Evolutionary conservation across 345 rosid species (phyloP), one percentile per base, ranked within the genome.

Genomic region (Populus alba): DNA sequence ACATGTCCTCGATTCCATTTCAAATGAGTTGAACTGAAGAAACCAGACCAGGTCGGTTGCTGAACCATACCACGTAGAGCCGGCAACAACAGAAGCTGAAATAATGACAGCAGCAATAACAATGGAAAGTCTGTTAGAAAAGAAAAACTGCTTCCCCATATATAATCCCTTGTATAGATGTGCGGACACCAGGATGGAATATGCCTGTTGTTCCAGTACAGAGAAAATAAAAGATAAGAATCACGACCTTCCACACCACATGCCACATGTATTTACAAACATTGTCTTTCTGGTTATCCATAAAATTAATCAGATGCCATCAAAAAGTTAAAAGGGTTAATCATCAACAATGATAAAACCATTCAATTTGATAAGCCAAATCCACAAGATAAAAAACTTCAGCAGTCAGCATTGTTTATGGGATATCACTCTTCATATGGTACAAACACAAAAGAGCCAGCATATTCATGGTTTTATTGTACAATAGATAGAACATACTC

Each of bases 401-500:
- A 27, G 37, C 39, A 25, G n/a, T 57, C 78, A 71, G 47, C 33
- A 62, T 25, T n/a, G 49, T 65, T 27, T 68, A 57, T 29, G 23
- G 25, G 47, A 53, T 75, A 43, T 38, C 68, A 72, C 66, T 15
- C 49, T 49, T 25, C 29, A 77, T 12, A 68, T 38, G 62, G 39
- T 37, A 77, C 20, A n/a, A 37, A 9, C 62, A 71, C 65, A 76
- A 62, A 43, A 70, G 49, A 53, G 75, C 18, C 38, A 69, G 18
- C 68, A 7, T 35, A 63, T 74, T 73, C 37, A 59, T 20, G 75
- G 66, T 49, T 51, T 67, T 71, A 35, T 59, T 29, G 55, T 61
- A 81, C 68, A 79, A 73, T 63, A 68, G 18, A 77, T 43, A 33
- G 69, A 73, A 61, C 83, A 73, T 55, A 18, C 72, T 66, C 76